Evolutionary conservation across 768 basidiomycete species (phyloP), one percentile per base, ranked within the genome.

Genomic region (Flagelloscypha sp.): DNA sequence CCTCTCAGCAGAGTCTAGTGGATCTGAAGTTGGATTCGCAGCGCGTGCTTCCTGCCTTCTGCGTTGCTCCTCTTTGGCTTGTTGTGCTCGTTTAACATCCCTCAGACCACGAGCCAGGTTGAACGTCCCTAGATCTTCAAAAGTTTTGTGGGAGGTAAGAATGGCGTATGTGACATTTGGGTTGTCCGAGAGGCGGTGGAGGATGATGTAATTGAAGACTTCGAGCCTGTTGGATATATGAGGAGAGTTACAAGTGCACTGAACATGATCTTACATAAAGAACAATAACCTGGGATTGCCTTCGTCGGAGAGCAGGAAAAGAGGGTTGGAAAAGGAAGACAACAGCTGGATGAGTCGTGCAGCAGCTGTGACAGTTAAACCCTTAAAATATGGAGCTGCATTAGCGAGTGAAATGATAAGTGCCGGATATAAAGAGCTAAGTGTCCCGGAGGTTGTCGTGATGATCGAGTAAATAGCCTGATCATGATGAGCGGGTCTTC

Each of bases 271-370:
- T 42, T 43, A 88, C 87, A 92, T 81, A 55, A 89, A 95, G 59
- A 86, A 98, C 21, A 97, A 69, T 20, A 97, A 61, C 42, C 95
- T 64, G 1, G 95, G 95, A 52, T 97, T 90, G 6, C 93, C 89
- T 57, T 97, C 95, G 43, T 98, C 95, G 3, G 86, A 80, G 13
- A 99, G 61, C 22, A 98, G 62, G 57, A 97, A 97, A 2, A 78
- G 62, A 0, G 95, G 87, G 40, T 82, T 87, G 5, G 89, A 81
- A 53, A 99, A 94, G 0, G 94, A 88, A 19, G 74, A 80, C 59
- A 95, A 89, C 5, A 98, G 71, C 56, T 95, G 90, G 23, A 93
- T 54, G 6, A 99, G 68, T 12, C 86, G 72, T 5, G 85, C 83
- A 3, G 90, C 84, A 9, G 89, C 78, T 21, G 79, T 76, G 31